These are phyloP conservation scores for Hanseniaspora vineae DNA, from an alignment of 805 yeast species.

Conservation along the genomic window DNA sequence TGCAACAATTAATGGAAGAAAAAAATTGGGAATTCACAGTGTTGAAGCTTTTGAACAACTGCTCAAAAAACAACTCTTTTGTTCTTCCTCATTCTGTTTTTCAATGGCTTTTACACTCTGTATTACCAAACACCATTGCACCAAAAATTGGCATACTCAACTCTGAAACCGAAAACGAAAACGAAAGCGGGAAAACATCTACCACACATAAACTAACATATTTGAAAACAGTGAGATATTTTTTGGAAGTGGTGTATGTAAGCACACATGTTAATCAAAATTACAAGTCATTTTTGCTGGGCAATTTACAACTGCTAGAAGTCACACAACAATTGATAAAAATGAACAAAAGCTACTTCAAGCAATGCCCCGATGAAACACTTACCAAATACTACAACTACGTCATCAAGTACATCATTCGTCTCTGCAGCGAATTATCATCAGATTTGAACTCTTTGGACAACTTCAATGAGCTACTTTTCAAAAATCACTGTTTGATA, in stretches of 20 bases:
- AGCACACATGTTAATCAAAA: not conserved
- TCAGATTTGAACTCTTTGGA: slow-evolving; percentile 1
- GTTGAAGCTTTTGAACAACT: not conserved
- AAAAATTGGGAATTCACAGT: not conserved
- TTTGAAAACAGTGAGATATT: not conserved
- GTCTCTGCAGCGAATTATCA: slow-evolving; percentile 1
- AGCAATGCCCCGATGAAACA: not conserved
- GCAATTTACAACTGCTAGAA: not conserved
- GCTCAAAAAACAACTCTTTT: not conserved
- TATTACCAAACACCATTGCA: too few relatives aligned
- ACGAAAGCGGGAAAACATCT: too few relatives aligned
- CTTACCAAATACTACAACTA: not conserved
- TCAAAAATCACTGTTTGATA: not conserved
- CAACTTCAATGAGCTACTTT: not conserved
- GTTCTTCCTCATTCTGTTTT: not conserved
- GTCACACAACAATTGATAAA: not conserved
- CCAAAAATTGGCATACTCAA: too few relatives aligned
- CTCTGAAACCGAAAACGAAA: too few relatives aligned
- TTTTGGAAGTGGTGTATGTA: not conserved
- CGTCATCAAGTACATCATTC: slow-evolving; percentile 4
- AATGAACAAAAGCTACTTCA: not conserved
- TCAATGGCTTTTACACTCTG: not conserved
- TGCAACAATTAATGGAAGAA: not conserved
- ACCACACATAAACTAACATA: not conserved
- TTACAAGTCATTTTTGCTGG: not conserved